Evolutionary conservation across 805 yeast genomes (phyloP).

Genomic region (Teunomyces atbi): DNA sequence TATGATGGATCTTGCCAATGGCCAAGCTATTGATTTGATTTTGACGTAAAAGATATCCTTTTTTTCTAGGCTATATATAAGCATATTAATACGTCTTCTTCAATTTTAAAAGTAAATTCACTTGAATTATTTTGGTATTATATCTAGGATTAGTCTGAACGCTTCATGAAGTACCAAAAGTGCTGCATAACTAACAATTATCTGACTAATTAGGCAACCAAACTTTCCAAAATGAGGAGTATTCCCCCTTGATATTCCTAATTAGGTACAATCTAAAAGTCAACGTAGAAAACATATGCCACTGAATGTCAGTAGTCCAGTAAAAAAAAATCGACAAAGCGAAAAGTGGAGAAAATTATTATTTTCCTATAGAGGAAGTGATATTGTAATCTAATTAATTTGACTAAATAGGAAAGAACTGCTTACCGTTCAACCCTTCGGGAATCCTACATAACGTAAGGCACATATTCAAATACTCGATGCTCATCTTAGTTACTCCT

Average conservation of each 20-base stretch:
- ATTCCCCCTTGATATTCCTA: background rate
- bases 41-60: background rate
- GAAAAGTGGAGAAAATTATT: slow-evolving; percentile 2
- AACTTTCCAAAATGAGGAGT: slow-evolving; percentile 1
- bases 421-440: background rate
- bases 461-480: background rate
- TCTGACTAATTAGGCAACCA: slow-evolving; percentile 1
- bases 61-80: background rate
- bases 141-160: background rate
- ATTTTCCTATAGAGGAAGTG: slow-evolving; percentile 4
- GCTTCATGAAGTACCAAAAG: background rate
- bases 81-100: background rate
- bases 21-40: background rate
- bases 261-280: background rate
- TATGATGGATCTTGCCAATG: background rate
- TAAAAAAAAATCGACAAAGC: background rate
- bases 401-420: slow-evolving; percentile 1
- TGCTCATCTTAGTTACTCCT: background rate
- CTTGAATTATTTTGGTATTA: no score
- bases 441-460: background rate
- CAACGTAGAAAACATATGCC: slow-evolving; percentile 1
- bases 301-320: background rate
- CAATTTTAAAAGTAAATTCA: background rate
- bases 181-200: background rate
- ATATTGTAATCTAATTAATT: slow-evolving; percentile 4